Evolutionary conservation across 331 rosid species (phyloP).

Genomic region (Cydonia oblonga): DNA sequence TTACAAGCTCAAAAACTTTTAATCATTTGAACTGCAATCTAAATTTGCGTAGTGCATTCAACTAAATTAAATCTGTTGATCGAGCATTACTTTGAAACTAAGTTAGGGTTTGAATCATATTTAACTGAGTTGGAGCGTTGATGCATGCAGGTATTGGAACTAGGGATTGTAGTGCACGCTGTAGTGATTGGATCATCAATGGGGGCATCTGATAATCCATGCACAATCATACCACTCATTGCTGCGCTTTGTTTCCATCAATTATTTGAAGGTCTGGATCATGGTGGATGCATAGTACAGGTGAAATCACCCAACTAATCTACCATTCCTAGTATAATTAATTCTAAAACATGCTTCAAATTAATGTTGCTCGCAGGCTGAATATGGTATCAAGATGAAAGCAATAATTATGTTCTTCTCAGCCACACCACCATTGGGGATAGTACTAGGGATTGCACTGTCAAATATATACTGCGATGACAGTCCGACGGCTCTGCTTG

Average conservation of each 20-base stretch:
- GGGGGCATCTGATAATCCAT: constrained; percentile 66
- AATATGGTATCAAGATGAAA: constrained; percentile 40
- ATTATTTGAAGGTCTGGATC: constrained; percentile 72
- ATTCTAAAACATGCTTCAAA: background rate
- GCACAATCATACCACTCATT: constrained; percentile 62
- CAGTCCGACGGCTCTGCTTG: constrained; percentile 46
- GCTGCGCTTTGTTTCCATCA: constrained; percentile 81
- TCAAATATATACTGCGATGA: constrained; percentile 41
- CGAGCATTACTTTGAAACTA: background rate
- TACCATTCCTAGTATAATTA: background rate
- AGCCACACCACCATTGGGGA: constrained; percentile 57
- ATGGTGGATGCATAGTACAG: constrained; percentile 73
- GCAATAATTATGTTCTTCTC: constrained; percentile 44
- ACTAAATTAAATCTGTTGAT: no score
- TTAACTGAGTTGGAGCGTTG: background rate
- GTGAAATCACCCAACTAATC: constrained; percentile 10
- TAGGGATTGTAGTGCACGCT: constrained; percentile 68
- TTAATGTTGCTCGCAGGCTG: constrained; percentile 24
- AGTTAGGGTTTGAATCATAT: background rate
- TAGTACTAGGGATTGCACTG: constrained; percentile 47
- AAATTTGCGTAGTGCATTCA: background rate
- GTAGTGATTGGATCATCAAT: constrained; percentile 71
- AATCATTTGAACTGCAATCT: background rate
- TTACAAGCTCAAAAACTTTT: background rate
- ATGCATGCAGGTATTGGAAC: constrained; percentile 45